These are phyloP conservation scores for Murraya koenigii DNA, from an alignment of 345 rosid genomes.

Conservation along the genomic window DNA sequence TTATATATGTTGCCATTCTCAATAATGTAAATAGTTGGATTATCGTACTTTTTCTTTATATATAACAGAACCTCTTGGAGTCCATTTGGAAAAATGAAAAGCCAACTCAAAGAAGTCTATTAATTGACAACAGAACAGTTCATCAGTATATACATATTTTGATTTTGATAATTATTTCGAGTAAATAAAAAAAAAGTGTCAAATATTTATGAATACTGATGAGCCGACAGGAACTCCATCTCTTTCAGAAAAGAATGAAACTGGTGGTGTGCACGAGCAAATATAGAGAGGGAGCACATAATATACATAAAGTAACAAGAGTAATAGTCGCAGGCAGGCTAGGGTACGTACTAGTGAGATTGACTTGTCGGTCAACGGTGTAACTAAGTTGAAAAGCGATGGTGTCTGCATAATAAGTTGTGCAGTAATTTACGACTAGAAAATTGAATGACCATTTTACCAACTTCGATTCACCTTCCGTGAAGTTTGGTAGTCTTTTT, in stretches of 20 bases:
- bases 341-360: background rate
- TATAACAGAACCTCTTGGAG: conserved; percentile 19
- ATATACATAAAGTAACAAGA: too few relatives aligned
- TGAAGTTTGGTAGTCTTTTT: conserved; percentile 47
- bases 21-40: conserved; percentile 32
- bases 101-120: conserved; percentile 22
- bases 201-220: too few relatives aligned
- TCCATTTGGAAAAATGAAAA: conserved; percentile 26
- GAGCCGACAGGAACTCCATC: too few relatives aligned
- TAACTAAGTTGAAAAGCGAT: background rate
- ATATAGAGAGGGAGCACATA: too few relatives aligned
- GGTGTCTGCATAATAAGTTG: conserved; percentile 13
- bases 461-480: conserved; percentile 41
- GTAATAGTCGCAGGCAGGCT: too few relatives aligned
- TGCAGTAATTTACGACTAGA: conserved; percentile 11
- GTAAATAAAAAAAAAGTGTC: too few relatives aligned
- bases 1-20: conserved; percentile 36
- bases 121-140: too few relatives aligned
- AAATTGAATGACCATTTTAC: conserved; percentile 39
- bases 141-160: too few relatives aligned
- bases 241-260: too few relatives aligned
- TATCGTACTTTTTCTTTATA: conserved; percentile 25
- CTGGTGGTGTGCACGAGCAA: too few relatives aligned
- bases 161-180: too few relatives aligned
- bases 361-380: background rate